A percentile compares a stretch with the other conserved stretches of the same genome.
Evolutionary conservation across 257 asterid genomes (phyloP).

Genomic region (Lycium barbarum): DNA sequence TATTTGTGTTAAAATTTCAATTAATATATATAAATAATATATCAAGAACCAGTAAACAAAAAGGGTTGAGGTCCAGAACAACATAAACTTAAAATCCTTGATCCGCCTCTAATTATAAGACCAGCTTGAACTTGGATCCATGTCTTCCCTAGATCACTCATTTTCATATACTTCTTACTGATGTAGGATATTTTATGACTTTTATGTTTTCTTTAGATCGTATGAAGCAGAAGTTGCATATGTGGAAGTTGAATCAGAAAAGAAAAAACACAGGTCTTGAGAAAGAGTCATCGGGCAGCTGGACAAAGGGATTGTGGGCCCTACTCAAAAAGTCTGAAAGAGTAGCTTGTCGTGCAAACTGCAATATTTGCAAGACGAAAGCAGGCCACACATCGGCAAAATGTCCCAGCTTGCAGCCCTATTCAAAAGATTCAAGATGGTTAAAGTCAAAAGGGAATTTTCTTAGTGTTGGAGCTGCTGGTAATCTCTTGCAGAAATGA

Average conservation of each 20-base stretch:
- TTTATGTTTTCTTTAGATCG: slow-evolving; percentile 52
- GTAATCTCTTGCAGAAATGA: slow-evolving; percentile 95
- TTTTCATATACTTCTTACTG: not conserved
- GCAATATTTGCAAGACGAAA: slow-evolving; percentile 67
- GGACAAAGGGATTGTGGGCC: slow-evolving; percentile 48
- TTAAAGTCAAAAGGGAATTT: slow-evolving; percentile 72
- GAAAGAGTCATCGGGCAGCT: slow-evolving; percentile 45
- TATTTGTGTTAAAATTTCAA: not conserved
- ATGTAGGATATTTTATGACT: not conserved
- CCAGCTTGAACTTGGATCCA: not conserved
- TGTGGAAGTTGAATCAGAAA: slow-evolving; percentile 69
- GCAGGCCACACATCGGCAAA: slow-evolving; percentile 39
- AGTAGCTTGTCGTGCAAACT: slow-evolving; percentile 72
- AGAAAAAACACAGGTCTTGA: slow-evolving; percentile 42
- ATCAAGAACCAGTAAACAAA: not conserved
- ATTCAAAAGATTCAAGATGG: slow-evolving; percentile 66
- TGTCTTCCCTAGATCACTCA: not conserved
- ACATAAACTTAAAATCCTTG: not conserved
- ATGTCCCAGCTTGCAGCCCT: slow-evolving; percentile 41
- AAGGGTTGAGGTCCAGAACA: not conserved
- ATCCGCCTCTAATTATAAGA: not conserved
- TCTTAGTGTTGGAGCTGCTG: slow-evolving; percentile 92
- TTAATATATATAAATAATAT: not conserved
- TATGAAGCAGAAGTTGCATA: slow-evolving; percentile 94
- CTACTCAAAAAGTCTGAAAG: slow-evolving; percentile 52